Evolutionary conservation across 306 rosid species (phyloP).

Genomic region (Vigna trinervia): DNA sequence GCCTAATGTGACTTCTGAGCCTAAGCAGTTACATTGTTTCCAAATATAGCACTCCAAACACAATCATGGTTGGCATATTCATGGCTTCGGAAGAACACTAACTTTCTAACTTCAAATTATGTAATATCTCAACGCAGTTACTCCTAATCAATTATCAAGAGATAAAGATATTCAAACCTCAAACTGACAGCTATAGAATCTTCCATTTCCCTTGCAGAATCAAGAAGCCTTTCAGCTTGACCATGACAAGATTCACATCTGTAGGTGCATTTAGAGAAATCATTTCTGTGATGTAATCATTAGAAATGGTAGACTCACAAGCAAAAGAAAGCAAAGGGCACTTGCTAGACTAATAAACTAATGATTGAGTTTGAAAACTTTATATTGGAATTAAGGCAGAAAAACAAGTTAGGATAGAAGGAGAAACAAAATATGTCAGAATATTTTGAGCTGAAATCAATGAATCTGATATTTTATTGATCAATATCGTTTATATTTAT

Average conservation of each 20-base stretch:
- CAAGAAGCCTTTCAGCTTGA: slow-evolving; percentile 98
- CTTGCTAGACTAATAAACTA: slow-evolving; percentile 31
- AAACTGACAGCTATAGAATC: slow-evolving; percentile 95
- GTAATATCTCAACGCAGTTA: slow-evolving; percentile 25
- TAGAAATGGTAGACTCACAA: neutral
- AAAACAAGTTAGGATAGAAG: no score
- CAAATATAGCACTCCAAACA: no score
- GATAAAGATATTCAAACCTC: slow-evolving; percentile 65
- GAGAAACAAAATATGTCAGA: no score
- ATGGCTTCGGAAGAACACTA: slow-evolving; percentile 25
- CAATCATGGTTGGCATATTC: neutral
- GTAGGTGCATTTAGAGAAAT: slow-evolving; percentile 48
- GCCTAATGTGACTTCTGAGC: slow-evolving; percentile 26
- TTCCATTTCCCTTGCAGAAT: slow-evolving; percentile 99
- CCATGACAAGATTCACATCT: slow-evolving; percentile 99
- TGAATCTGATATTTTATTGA: no score
- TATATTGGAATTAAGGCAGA: no score
- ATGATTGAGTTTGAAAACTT: slow-evolving; percentile 34
- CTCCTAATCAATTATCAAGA: neutral
- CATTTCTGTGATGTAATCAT: slow-evolving; percentile 37
- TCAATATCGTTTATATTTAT: no score
- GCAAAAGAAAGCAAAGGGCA: slow-evolving; percentile 10
- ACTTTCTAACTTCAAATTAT: slow-evolving; percentile 32
- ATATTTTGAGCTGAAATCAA: no score
- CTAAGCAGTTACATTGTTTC: neutral